A percentile compares a stretch with the other conserved stretches of the same genome.
Conservation (phyloP, 768 basidiomycete species). For the Jaapia argillacea region DNA sequence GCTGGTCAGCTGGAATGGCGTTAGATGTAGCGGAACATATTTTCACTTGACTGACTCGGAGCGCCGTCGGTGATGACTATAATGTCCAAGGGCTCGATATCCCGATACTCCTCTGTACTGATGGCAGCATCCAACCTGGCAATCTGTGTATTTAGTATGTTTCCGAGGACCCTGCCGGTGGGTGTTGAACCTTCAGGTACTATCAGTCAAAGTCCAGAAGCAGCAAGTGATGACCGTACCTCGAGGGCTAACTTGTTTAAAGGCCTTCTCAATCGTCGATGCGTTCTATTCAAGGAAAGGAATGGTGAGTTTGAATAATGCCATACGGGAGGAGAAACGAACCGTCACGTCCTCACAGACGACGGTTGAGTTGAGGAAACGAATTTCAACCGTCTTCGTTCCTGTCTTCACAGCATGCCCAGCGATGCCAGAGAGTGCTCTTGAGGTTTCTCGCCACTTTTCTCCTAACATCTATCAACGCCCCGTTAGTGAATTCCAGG, state of each 20-base stretch:
- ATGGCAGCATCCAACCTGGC: conserved; percentile 6
- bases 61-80: conserved; percentile 7
- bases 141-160: conserved; percentile 3
- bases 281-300: background rate
- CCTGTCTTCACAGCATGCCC: background rate
- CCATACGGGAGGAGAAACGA: background rate
- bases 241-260: conserved; percentile 1
- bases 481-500: background rate
- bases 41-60: background rate
- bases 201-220: background rate
- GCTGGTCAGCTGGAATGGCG: background rate
- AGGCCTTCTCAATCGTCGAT: background rate
- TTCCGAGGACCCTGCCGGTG: conserved; percentile 1
- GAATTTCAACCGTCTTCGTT: background rate
- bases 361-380: conserved; percentile 3
- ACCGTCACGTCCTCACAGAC: background rate
- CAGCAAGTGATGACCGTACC: background rate
- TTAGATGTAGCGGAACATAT: background rate
- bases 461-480: conserved; percentile 4
- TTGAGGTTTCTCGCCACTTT: background rate
- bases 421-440: background rate
- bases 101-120: conserved; percentile 3
- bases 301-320: background rate
- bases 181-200: conserved; percentile 1
- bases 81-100: conserved; percentile 7